Conservation (phyloP, 176 grass and related monocot species). For the Zoysia pacifica region DNA sequence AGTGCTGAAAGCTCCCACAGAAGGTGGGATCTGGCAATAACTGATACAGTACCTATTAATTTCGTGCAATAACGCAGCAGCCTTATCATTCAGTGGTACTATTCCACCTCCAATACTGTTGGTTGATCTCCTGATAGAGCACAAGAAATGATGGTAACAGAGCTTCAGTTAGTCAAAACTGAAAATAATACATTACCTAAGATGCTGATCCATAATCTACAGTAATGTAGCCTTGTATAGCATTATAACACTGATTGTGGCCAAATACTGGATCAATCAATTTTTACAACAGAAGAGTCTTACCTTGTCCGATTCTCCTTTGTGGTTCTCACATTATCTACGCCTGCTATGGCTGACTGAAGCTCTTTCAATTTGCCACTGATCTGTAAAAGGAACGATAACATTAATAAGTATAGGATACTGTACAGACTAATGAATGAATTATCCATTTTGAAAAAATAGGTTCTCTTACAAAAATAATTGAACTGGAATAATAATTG, state of each 20-base stretch:
- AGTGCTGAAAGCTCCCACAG: no score
- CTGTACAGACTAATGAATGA: background rate
- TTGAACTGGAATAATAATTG: background rate
- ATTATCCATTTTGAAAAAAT: background rate
- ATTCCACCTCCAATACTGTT: constrained; percentile 37
- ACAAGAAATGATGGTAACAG: background rate
- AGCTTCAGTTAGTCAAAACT: constrained; percentile 20
- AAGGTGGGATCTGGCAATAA: no score
- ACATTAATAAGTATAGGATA: constrained; percentile 6
- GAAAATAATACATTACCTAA: constrained; percentile 22
- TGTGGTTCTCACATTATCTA: constrained; percentile 36
- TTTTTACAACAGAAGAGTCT: constrained; percentile 20
- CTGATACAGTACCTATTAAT: constrained; percentile 54
- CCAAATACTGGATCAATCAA: constrained; percentile 6
- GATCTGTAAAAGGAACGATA: constrained; percentile 51
- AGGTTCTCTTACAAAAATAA: constrained; percentile 17
- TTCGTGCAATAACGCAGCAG: constrained; percentile 56
- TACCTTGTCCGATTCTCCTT: constrained; percentile 61
- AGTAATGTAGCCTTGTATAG: no score
- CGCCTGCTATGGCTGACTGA: constrained; percentile 50
- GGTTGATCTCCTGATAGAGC: constrained; percentile 52
- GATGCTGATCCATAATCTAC: background rate
- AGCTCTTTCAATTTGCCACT: constrained; percentile 69
- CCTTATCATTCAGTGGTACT: constrained; percentile 63
- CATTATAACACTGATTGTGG: background rate